Evolutionary conservation across 2,329 filamentous ascomycete genomes (phyloP).

Genomic region (Diaporthe sp.): DNA sequence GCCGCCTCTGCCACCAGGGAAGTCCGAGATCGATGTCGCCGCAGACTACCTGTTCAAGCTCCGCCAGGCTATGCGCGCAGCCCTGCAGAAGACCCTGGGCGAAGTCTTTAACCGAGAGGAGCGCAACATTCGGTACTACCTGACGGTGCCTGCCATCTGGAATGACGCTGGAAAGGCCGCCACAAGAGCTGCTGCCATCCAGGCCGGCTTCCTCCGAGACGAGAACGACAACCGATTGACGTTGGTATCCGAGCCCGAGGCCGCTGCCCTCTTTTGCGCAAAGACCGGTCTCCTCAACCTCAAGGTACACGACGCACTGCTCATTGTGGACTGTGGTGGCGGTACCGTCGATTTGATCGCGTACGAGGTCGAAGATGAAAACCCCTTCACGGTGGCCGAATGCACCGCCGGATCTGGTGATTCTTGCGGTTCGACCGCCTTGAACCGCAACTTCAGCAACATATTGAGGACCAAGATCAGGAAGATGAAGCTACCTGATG

Average conservation of each 20-base stretch:
- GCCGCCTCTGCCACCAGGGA: conserved; percentile 94
- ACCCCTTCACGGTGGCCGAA: conserved; percentile 95
- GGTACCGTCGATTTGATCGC: conserved; percentile 99
- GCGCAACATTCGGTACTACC: conserved; percentile 96
- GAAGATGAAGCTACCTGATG: conserved; percentile 99
- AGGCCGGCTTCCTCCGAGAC: conserved; percentile 95
- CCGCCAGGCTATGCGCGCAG: conserved; percentile 94
- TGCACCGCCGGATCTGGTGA: conserved; percentile 98
- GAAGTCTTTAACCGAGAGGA: conserved; percentile 99
- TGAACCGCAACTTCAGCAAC: conserved; percentile 99
- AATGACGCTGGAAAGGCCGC: conserved; percentile 99
- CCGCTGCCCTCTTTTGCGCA: conserved; percentile 96
- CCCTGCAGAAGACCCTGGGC: conserved; percentile 94
- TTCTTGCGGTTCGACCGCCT: conserved; percentile 96
- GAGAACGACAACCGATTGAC: conserved; percentile 98
- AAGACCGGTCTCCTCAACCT: conserved; percentile 96
- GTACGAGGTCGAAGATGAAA: conserved; percentile 98
- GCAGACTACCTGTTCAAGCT: conserved; percentile 99
- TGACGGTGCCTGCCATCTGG: conserved; percentile 99
- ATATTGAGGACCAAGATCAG: conserved; percentile 97
- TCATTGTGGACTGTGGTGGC: conserved; percentile 98
- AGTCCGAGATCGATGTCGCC: conserved; percentile 99
- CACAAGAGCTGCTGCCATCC: conserved; percentile 94
- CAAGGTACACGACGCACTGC: conserved; percentile 97
- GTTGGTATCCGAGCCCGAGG: conserved; percentile 95